Percentiles rank a stretch among this genome's conserved stretches.
Evolutionary conservation across 1,284 basidiomycete genomes (phyloP).

Genomic region (Tilletiopsis washingtonensis): DNA sequence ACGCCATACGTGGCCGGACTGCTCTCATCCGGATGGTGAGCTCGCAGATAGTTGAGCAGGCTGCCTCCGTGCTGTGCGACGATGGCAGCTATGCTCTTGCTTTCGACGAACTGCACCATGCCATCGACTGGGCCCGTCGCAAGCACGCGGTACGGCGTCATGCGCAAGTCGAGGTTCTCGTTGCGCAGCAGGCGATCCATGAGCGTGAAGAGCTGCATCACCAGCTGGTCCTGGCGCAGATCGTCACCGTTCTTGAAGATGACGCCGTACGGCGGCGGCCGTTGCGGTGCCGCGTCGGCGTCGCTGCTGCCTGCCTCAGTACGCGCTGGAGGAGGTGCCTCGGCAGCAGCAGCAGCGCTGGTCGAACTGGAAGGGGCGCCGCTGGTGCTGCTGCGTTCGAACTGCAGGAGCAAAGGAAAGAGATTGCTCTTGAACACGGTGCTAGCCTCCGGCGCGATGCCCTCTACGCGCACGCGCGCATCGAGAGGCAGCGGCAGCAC

Average conservation of each 20-base stretch:
- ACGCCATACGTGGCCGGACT: constrained; percentile 88
- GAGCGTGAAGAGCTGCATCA: constrained; percentile 91
- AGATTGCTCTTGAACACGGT: constrained; percentile 97
- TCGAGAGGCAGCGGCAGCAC: constrained; percentile 65
- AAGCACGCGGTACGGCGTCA: constrained; percentile 87
- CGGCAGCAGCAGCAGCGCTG: too few relatives aligned
- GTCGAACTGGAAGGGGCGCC: too few relatives aligned
- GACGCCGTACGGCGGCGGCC: constrained; percentile 65
- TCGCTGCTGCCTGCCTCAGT: neutral
- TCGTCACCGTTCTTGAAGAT: constrained; percentile 99
- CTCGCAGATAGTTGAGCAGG: constrained; percentile 76
- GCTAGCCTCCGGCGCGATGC: constrained; percentile 81
- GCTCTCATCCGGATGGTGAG: constrained; percentile 78
- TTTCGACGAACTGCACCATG: constrained; percentile 92
- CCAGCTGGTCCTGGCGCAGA: constrained; percentile 92
- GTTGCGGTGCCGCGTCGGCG: neutral
- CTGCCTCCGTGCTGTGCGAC: constrained; percentile 65
- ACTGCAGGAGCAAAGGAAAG: constrained; percentile 81
- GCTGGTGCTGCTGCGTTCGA: constrained; percentile 58
- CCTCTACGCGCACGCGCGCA: constrained; percentile 68
- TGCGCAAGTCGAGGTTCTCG: constrained; percentile 87
- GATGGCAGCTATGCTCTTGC: constrained; percentile 87
- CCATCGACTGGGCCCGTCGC: constrained; percentile 88
- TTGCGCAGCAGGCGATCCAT: constrained; percentile 91
- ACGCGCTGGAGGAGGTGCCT: neutral